Conservation (phyloP, 306 rosid genomes). For the Castanea sativa region DNA sequence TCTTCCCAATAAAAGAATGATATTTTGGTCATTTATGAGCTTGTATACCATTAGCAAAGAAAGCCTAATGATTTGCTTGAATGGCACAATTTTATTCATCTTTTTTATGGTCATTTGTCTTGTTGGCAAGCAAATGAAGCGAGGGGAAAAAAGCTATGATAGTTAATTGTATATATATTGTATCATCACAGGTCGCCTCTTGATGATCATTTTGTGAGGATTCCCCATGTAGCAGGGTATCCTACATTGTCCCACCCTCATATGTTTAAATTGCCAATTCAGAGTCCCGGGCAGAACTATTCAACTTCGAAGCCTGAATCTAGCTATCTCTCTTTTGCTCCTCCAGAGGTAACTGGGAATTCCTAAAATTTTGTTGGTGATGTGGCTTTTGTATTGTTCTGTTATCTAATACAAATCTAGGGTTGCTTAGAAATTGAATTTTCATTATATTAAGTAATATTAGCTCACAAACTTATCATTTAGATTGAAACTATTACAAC, state of each 20-base stretch:
- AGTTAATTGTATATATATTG: conserved; percentile 9
- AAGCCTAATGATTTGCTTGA: too few species aligned
- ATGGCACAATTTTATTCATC: not conserved
- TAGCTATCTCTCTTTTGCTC: conserved; percentile 85
- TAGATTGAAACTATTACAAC: not conserved
- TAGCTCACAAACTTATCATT: not conserved
- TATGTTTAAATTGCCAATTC: conserved; percentile 42
- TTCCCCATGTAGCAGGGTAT: conserved; percentile 68
- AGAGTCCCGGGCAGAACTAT: conserved; percentile 59
- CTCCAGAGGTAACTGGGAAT: conserved; percentile 77
- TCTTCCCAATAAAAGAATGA: too few species aligned
- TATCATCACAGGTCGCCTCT: conserved; percentile 68
- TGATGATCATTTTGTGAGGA: conserved; percentile 40
- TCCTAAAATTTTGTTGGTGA: conserved; percentile 13
- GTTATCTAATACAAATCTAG: not conserved
- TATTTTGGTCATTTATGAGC: not conserved
- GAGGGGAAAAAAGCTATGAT: not conserved
- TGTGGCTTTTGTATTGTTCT: conserved; percentile 4
- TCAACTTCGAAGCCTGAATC: conserved; percentile 49
- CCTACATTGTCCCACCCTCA: conserved; percentile 63
- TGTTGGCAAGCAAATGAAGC: not conserved
- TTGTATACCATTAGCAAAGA: not conserved
- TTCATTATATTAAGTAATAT: not conserved
- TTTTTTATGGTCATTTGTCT: not conserved
- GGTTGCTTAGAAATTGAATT: not conserved